Evolutionary conservation across 345 rosid species (phyloP), one percentile per base, ranked within the genome.

Genomic region (Atalantia buxifolia): DNA sequence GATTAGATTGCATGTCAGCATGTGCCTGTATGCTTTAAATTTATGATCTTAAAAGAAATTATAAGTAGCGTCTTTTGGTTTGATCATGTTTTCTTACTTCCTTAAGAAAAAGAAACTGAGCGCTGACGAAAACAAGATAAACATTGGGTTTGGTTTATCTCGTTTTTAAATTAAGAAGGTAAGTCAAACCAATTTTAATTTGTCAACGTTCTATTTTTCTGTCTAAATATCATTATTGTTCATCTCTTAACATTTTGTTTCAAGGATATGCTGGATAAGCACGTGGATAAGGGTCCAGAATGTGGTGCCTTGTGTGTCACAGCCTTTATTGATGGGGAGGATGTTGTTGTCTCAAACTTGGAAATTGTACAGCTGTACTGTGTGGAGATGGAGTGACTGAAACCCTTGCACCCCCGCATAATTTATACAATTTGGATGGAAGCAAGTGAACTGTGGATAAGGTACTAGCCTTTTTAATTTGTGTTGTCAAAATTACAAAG

Each of bases 361-460:
- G 97, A 81, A 94, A 94, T 78, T 92, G 98, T 77, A 87, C 94
- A 86, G 97, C 92, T 77, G 92, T 94, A 53, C 85, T 92, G 7
- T 83, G 87, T 72, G 77, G 90, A 80, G 89, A 85, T 81, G 91
- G 94, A 78, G 86, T 84, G 53, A 94, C 92, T 75, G 93, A 91
- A 87, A 81, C 87, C 59, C 91, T 94, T 69, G 88, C 94, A 14
- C 79, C 53, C 36, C 97, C 93, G 79, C 95, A 93, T 77, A 89
- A 78, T 78, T 85, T 92, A 28, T 92, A 83, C 77, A 75, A 73
- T 66, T 88, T 89, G 77, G 93, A 87, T 70, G 97, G 91, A 82
- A 76, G 89, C 33, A 66, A 84, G 77, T 81, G 94, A 75, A 91
- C 89, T 61, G 90, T 90, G 82, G 84, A 84, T 68, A 83, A 85